phyloP scores from a whole-genome alignment of 768 basidiomycete species.

The Ramaria sp. region DNA sequence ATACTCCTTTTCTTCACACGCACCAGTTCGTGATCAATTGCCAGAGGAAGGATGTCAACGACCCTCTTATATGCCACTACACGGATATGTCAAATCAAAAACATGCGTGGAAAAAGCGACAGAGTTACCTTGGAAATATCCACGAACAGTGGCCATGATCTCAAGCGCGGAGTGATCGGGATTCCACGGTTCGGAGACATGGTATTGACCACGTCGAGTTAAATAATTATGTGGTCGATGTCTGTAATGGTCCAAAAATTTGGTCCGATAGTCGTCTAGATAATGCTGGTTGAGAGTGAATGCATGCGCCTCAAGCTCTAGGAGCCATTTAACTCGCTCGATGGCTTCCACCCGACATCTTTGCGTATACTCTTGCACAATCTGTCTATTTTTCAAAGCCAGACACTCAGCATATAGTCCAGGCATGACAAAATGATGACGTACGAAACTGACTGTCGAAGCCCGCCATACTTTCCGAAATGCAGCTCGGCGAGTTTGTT shows the following conservation, averaged over 20 bases:
- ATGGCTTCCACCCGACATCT: constrained; percentile 28
- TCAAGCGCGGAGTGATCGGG: constrained; percentile 32
- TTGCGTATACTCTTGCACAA: constrained; percentile 42
- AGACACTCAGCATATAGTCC: not conserved
- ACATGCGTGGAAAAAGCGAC: no score
- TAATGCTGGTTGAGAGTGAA: constrained; percentile 45
- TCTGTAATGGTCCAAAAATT: constrained; percentile 41
- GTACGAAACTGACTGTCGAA: constrained; percentile 33
- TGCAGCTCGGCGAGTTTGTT: constrained; percentile 33
- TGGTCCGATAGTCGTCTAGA: constrained; percentile 32
- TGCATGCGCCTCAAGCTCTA: constrained; percentile 36
- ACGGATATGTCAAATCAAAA: not conserved
- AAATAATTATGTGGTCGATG: constrained; percentile 8
- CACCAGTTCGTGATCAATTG: constrained; percentile 46
- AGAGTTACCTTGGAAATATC: constrained; percentile 54
- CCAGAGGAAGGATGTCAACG: constrained; percentile 42
- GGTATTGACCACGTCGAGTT: not conserved
- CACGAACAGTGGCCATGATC: constrained; percentile 64
- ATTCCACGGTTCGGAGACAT: not conserved
- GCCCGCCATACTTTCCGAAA: constrained; percentile 41
- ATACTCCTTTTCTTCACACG: constrained; percentile 38
- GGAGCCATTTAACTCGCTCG: constrained; percentile 36
- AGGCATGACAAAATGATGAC: constrained; percentile 21
- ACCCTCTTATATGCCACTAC: constrained; percentile 52
- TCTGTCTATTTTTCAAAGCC: constrained; percentile 26